Percentiles rank a stretch among this genome's conserved stretches.
phyloP scores from a whole-genome alignment of 78 protist species.

The Chrysochromulina parva region DNA sequence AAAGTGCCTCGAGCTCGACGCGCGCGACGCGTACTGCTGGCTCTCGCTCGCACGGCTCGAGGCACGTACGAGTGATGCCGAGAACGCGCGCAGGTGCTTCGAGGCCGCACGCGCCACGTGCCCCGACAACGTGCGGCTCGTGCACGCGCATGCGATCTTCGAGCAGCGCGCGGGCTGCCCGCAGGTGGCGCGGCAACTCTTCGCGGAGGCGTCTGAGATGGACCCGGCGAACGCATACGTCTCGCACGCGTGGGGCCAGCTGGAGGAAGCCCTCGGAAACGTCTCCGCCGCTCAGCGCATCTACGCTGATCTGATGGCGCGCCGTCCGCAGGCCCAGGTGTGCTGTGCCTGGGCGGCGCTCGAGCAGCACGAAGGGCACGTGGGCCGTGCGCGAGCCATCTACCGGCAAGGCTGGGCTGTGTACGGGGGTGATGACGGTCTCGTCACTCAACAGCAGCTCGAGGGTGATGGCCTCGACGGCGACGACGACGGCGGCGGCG shows the following conservation, averaged over 20 bases:
- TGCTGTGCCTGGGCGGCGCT: slow-evolving; percentile 22
- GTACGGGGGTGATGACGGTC: neutral
- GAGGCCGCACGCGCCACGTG: neutral
- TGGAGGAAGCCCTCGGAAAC: neutral
- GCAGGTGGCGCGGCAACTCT: neutral
- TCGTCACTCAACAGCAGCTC: neutral
- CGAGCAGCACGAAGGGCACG: neutral
- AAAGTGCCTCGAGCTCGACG: neutral
- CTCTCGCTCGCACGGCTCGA: slow-evolving; percentile 12
- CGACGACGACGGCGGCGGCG: neutral
- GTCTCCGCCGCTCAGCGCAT: neutral
- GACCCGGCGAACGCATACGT: neutral
- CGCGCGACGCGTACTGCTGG: neutral
- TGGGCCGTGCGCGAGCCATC: neutral
- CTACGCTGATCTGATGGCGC: neutral
- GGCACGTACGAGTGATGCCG: neutral
- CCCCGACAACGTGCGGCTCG: neutral
- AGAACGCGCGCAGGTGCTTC: neutral
- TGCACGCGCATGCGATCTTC: neutral
- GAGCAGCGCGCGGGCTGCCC: neutral
- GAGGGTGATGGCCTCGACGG: too few relatives aligned
- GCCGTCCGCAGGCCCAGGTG: neutral
- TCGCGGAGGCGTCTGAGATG: neutral
- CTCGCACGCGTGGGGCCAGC: neutral
- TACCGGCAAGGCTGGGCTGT: neutral